Base-by-base conservation (phyloP, 2,329 filamentous ascomycete genomes). In the Stagonosporopsis chrysanthemi region DNA sequence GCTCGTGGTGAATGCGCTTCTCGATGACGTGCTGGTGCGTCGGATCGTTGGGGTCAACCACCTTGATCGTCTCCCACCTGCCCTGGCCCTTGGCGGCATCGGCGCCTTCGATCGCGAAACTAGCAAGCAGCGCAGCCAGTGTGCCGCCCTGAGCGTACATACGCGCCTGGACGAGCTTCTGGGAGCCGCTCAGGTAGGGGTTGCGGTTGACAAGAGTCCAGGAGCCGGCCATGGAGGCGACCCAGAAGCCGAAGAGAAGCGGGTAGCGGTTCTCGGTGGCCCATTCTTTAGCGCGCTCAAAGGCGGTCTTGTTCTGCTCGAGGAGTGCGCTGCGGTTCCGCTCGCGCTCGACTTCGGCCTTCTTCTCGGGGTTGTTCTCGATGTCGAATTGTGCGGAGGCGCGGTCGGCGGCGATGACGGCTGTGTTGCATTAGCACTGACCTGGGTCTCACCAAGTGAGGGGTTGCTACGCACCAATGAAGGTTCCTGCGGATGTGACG, bases 91-190 rank as follows among this genome's bases (percentile, higher is more conserved):
- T 85, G 73, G 87, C 88, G 65, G 89, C 90, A 77, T 99, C 95
- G 51, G 81, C 81, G 39, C 88, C 84, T 86, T 97, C 93, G 68
- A 97, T 90, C 11, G 87, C 90, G 43, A 94, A 92, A 29, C 88
- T 90, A 54, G 91, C 87, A 72, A 96, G 85, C 54, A 97, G 82
- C 48, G 97, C 91, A 62, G 89, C 90, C 43, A 97, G 82, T 5
- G 93, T 96, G 68, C 96, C 81, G 6, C 90, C 92, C 81, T 97
- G 93, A 3, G 93, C 93, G 78, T 97, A 97, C 64, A 97, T 90
- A 85, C 93, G 89, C 23, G 92, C 93, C 83, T 97, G 93, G 15
- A 97, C 93, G 22, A 97, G 81, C 83, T 97, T 97, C 82, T 97
- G 93, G 59, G 85, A 80, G 2, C 87, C 88, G 46, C 84, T 86